phyloP scores from a whole-genome alignment of 1,139 yeast genomes.

The Kodamaea ohmeri region DNA sequence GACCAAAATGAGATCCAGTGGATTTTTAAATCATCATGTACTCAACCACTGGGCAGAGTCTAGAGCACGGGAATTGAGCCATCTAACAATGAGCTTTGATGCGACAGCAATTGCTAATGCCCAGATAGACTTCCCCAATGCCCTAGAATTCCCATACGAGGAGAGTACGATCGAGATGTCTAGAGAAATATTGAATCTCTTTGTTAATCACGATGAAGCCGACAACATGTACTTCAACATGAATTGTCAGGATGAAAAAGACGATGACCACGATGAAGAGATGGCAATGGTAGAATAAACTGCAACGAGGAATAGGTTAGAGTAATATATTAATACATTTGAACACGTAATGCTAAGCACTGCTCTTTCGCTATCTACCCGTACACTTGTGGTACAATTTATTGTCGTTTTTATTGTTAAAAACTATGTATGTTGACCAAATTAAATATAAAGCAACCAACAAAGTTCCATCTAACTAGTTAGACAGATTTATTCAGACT shows the following conservation, averaged over 20 bases:
- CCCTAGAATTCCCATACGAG: constrained; percentile 61
- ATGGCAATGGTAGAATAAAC: constrained; percentile 4
- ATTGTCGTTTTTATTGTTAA: constrained; percentile 11
- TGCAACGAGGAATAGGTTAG: not conserved
- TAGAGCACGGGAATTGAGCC: constrained; percentile 40
- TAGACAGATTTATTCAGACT: constrained; percentile 33
- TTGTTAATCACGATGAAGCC: constrained; percentile 75
- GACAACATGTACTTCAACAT: constrained; percentile 70
- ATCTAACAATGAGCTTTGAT: constrained; percentile 23
- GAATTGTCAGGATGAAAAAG: constrained; percentile 36
- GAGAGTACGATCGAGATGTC: constrained; percentile 66
- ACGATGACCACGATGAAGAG: constrained; percentile 6
- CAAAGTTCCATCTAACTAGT: constrained; percentile 5
- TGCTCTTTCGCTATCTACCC: no score
- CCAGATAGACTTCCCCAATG: constrained; percentile 49
- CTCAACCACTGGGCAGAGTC: constrained; percentile 45
- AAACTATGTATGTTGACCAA: constrained; percentile 9
- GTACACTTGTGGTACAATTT: constrained; percentile 12
- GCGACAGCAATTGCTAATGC: constrained; percentile 26
- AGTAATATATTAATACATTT: not conserved
- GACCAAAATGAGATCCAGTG: constrained; percentile 25
- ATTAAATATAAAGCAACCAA: constrained; percentile 8
- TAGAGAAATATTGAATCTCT: constrained; percentile 65
- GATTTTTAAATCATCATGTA: constrained; percentile 23
- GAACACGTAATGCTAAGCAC: no score